Conservation (phyloP, 2,329 filamentous ascomycete genomes). For the Bipolaris gigantea region DNA sequence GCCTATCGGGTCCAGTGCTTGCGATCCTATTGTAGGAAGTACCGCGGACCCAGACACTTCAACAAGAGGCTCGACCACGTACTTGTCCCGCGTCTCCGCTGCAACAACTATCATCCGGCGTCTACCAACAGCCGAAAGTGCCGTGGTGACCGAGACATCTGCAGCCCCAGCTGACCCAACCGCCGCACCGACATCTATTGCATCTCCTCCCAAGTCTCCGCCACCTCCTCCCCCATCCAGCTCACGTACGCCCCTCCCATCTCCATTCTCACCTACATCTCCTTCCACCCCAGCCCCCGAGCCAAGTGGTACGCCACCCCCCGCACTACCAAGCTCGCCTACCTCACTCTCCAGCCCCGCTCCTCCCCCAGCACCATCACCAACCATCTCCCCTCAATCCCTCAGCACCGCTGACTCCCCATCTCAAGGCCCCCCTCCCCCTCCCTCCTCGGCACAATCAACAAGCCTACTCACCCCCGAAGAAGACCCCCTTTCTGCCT, state of each 20-base stretch:
- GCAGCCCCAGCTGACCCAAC: conserved; percentile 12
- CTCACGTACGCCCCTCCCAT: conserved; percentile 11
- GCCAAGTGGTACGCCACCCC: neutral
- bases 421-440: conserved; percentile 19
- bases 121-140: neutral
- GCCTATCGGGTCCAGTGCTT: conserved; percentile 33
- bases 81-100: conserved; percentile 3
- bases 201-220: neutral
- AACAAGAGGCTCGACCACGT: conserved; percentile 12
- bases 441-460: conserved; percentile 4
- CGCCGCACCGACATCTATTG: neutral
- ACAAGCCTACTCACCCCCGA: neutral
- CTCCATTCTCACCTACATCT: conserved; percentile 7
- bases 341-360: conserved; percentile 6
- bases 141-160: neutral
- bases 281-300: conserved; percentile 4
- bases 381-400: conserved; percentile 20
- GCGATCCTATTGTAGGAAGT: conserved; percentile 35
- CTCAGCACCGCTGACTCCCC: conserved; percentile 28
- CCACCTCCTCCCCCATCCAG: conserved; percentile 12
- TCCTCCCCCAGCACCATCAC: neutral
- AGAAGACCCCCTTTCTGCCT: neutral
- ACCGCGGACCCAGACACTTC: conserved; percentile 1
- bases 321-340: conserved; percentile 13
- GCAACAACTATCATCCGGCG: conserved; percentile 1